Evolutionary conservation across 371 early-diverging fungal genomes (phyloP).

Genomic region (Blyttiomyces sp.): DNA sequence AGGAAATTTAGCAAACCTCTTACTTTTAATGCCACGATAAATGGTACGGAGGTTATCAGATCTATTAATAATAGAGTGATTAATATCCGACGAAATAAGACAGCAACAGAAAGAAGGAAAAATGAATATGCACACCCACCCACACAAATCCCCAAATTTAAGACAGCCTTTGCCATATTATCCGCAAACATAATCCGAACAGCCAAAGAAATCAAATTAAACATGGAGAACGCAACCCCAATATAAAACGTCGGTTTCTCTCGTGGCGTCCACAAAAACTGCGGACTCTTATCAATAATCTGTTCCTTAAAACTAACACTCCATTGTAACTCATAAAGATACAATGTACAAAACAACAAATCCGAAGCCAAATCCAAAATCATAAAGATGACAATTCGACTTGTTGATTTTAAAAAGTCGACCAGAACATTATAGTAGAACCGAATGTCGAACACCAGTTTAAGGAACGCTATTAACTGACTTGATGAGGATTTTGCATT

Average conservation of each 20-base stretch:
- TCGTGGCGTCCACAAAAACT: slow-evolving; percentile 61
- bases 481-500: background rate
- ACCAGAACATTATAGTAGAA: background rate
- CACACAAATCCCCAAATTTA: slow-evolving; percentile 10
- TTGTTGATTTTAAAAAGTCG: background rate
- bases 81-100: too few relatives aligned
- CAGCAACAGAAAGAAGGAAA: background rate
- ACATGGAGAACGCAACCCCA: slow-evolving; percentile 22
- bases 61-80: too few relatives aligned
- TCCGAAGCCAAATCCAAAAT: slow-evolving; percentile 50
- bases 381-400: slow-evolving; percentile 1
- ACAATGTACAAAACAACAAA: slow-evolving; percentile 59
- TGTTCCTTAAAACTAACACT: slow-evolving; percentile 27
- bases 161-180: slow-evolving; percentile 11
- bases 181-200: slow-evolving; percentile 18
- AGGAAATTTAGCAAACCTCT: too few relatives aligned
- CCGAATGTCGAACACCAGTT: background rate
- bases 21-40: slow-evolving; percentile 19
- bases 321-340: slow-evolving; percentile 63
- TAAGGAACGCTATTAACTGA: background rate
- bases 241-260: slow-evolving; percentile 50
- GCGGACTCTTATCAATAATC: slow-evolving; percentile 30
- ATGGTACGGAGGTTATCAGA: slow-evolving; percentile 25
- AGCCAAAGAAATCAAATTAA: slow-evolving; percentile 20
- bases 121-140: too few relatives aligned